Evolutionary conservation across 2,329 filamentous ascomycete genomes (phyloP).

Genomic region (Monilinia polystroma): DNA sequence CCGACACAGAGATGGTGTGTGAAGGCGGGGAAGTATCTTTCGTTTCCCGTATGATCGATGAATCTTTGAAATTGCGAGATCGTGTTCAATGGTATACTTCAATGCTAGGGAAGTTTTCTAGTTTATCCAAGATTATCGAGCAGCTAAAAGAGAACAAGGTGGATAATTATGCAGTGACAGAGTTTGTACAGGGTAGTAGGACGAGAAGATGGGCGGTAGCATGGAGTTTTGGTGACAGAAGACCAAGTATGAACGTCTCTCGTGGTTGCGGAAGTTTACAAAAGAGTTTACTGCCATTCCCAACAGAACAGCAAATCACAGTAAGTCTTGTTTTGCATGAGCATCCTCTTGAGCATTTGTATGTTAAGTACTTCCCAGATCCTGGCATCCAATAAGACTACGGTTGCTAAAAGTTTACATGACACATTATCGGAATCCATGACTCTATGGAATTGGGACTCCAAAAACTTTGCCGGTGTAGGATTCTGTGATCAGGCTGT

Average conservation of each 20-base stretch:
- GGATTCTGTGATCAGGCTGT: constrained; percentile 40
- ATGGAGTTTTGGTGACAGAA: constrained; percentile 74
- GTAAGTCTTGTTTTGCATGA: constrained; percentile 27
- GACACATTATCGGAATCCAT: constrained; percentile 31
- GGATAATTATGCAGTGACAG: constrained; percentile 77
- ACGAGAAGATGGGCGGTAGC: constrained; percentile 85
- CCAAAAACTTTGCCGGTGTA: constrained; percentile 29
- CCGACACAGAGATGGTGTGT: constrained; percentile 81
- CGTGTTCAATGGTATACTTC: constrained; percentile 83
- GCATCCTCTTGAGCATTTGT: not conserved
- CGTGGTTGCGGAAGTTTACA: constrained; percentile 42
- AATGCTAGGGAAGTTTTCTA: constrained; percentile 82
- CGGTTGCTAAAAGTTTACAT: constrained; percentile 36
- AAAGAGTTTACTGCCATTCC: constrained; percentile 52
- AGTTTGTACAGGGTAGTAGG: constrained; percentile 73
- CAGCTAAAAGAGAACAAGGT: constrained; percentile 58
- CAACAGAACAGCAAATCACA: constrained; percentile 48
- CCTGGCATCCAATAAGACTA: not conserved
- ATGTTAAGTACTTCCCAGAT: constrained; percentile 10
- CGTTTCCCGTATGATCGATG: constrained; percentile 65
- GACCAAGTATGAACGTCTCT: constrained; percentile 55
- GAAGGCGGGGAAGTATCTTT: constrained; percentile 76
- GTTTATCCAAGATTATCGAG: constrained; percentile 61
- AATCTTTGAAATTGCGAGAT: constrained; percentile 60
- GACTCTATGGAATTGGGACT: constrained; percentile 39